Conservation (phyloP, 73 alveolate genomes). For the Paraurostyla sp. region DNA sequence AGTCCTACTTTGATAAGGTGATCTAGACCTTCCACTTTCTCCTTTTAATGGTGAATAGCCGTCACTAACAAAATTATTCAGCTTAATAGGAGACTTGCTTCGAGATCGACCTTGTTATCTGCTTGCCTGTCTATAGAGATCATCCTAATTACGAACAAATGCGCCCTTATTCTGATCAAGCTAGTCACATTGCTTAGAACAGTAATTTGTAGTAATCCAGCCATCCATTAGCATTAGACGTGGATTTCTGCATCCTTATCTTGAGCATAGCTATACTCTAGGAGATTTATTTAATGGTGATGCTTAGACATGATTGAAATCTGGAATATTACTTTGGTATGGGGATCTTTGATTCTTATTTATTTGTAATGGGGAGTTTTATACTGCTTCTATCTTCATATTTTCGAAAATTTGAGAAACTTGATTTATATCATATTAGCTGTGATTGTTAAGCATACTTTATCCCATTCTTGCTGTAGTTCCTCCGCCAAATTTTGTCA, state of each 20-base stretch:
- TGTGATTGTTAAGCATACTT: neutral
- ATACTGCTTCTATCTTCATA: constrained; percentile 16
- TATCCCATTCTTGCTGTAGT: neutral
- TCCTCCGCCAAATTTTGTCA: too few relatives aligned
- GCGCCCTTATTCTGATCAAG: constrained; percentile 51
- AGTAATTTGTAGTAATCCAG: neutral
- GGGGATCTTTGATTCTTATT: neutral
- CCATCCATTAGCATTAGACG: neutral
- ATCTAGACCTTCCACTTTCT: neutral
- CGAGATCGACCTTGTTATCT: neutral
- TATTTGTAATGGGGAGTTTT: neutral
- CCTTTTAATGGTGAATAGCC: neutral
- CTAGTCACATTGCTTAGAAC: constrained; percentile 43
- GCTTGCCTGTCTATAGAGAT: neutral
- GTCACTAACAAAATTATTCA: neutral
- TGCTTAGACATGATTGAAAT: neutral
- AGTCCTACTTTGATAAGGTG: constrained; percentile 4
- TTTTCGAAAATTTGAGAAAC: constrained; percentile 19
- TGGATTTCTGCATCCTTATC: constrained; percentile 22
- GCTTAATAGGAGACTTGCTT: constrained; percentile 24
- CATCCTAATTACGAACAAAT: neutral
- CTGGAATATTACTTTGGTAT: neutral
- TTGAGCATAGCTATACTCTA: neutral
- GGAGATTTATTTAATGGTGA: neutral
- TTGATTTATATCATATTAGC: neutral